phyloP scores from a whole-genome alignment of 305 asterid species.

The Fraxinus baroniana region DNA sequence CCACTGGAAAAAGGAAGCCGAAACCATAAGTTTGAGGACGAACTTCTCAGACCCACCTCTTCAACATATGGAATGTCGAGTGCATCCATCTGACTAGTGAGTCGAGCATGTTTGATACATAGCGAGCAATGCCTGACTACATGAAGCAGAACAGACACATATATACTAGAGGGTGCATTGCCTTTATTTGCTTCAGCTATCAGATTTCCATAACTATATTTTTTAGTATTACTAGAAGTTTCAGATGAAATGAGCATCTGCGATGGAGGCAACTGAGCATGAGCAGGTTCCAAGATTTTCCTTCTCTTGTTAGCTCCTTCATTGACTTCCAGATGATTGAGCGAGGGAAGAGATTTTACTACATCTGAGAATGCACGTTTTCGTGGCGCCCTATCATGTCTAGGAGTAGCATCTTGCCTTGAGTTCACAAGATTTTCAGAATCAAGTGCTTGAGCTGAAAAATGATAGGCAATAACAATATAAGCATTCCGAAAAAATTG shows the following conservation, averaged over 20 bases:
- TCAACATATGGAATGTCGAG: constrained; percentile 92
- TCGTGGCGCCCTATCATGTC: constrained; percentile 47
- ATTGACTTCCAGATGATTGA: constrained; percentile 41
- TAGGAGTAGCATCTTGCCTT: constrained; percentile 40
- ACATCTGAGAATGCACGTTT: constrained; percentile 76
- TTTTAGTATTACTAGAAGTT: constrained; percentile 48
- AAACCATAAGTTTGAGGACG: constrained; percentile 94
- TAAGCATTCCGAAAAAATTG: constrained; percentile 6
- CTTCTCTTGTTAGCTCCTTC: constrained; percentile 66
- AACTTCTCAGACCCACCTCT: constrained; percentile 89
- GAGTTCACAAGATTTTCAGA: constrained; percentile 46
- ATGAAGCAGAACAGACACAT: constrained; percentile 81
- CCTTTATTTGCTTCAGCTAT: constrained; percentile 92
- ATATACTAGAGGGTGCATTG: constrained; percentile 72
- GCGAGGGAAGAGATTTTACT: constrained; percentile 73
- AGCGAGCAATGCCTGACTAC: constrained; percentile 93
- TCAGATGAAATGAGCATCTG: constrained; percentile 45
- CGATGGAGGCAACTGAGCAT: constrained; percentile 42
- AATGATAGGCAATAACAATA: constrained; percentile 14
- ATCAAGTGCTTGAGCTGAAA: constrained; percentile 57
- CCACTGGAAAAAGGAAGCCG: constrained; percentile 87
- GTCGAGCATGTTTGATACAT: constrained; percentile 92
- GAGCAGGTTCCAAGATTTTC: constrained; percentile 41
- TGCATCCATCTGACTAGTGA: constrained; percentile 96
- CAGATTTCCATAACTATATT: constrained; percentile 62